Evolutionary conservation across 2,329 filamentous ascomycete species (phyloP), one percentile per base, ranked within the genome.

Genomic region (Colletotrichum sp.): DNA sequence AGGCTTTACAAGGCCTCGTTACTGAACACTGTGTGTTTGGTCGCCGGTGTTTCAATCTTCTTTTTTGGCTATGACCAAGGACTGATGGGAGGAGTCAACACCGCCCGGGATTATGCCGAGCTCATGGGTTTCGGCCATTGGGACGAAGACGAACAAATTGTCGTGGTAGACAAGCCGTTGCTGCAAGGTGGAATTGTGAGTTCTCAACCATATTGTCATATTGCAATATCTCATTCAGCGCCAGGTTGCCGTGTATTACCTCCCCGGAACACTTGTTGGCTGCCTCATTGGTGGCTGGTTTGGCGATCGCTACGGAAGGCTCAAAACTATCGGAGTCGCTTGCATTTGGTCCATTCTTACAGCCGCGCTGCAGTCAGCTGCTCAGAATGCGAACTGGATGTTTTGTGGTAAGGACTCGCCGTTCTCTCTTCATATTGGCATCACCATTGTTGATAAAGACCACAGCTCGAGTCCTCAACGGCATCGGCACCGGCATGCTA

Each of bases 311-410:
- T 85, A 90, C 71, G 92, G 93, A 1, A 86, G 93, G 69, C 91
- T 93, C 77, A 90, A 87, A 79, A 91, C 92, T 0, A 94, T 94
- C 79, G 92, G 89, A 3, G 79, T 90, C 1, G 92, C 91, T 13
- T 85, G 89, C 28, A 79, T 87, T 4, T 93, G 90, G 90, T 90
- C 87, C 3, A 86, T 91, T 14, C 69, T 92, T 18, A 93, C 93
- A 1, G 93, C 93, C 1, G 83, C 85, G 18, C 82, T 95, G 76
- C 93, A 95, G 81, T 90, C 89, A 76, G 91, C 91, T 1, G 92
- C 93, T 0, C 88, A 91, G 83, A 94, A 93, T 77, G 86, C 90
- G 58, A 85, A 89, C 32, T 94, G 92, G 93, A 94, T 94, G 92
- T 92, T 94, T 75, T 92, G 66, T 28, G 66, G 71, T 73, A 14